Evolutionary conservation across 805 yeast species (phyloP).

Genomic region (Zygosaccharomyces kombuchaensis): DNA sequence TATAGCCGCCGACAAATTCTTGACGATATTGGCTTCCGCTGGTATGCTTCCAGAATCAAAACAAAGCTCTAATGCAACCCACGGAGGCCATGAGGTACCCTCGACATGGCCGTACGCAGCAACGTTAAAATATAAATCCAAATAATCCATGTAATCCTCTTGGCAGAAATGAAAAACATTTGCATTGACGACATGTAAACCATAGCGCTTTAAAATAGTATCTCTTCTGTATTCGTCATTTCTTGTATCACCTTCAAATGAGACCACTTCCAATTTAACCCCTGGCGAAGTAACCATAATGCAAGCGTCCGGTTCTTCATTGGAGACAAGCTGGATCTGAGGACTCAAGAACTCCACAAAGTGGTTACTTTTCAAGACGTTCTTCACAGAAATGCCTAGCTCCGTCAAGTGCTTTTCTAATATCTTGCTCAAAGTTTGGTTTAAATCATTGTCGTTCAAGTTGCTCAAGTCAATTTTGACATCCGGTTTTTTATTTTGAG

Average conservation of each 20-base stretch:
- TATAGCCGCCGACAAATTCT: conserved; percentile 58
- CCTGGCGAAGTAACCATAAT: conserved; percentile 69
- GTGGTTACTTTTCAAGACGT: conserved; percentile 49
- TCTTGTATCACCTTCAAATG: conserved; percentile 49
- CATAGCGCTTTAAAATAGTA: conserved; percentile 61
- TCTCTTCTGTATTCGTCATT: conserved; percentile 43
- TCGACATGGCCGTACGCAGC: conserved; percentile 56
- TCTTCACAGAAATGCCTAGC: conserved; percentile 35
- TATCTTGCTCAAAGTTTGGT: conserved; percentile 15
- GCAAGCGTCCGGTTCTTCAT: conserved; percentile 50
- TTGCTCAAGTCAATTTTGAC: conserved; percentile 2
- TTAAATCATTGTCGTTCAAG: conserved; percentile 9
- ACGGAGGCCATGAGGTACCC: conserved; percentile 74
- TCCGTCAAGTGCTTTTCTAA: conserved; percentile 52
- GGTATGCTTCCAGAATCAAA: conserved; percentile 47
- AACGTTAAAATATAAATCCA: conserved; percentile 43
- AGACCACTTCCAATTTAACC: conserved; percentile 63
- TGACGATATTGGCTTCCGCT: conserved; percentile 49
- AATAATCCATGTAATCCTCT: conserved; percentile 40
- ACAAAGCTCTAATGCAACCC: conserved; percentile 72
- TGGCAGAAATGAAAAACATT: conserved; percentile 65
- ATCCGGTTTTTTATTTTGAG: neutral
- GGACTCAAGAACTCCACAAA: conserved; percentile 70
- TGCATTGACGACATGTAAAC: conserved; percentile 63
- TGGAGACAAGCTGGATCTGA: conserved; percentile 67